These are phyloP conservation scores for Flaveria trinervia DNA, from an alignment of 129 eudicot genomes.

Conservation along the genomic window DNA sequence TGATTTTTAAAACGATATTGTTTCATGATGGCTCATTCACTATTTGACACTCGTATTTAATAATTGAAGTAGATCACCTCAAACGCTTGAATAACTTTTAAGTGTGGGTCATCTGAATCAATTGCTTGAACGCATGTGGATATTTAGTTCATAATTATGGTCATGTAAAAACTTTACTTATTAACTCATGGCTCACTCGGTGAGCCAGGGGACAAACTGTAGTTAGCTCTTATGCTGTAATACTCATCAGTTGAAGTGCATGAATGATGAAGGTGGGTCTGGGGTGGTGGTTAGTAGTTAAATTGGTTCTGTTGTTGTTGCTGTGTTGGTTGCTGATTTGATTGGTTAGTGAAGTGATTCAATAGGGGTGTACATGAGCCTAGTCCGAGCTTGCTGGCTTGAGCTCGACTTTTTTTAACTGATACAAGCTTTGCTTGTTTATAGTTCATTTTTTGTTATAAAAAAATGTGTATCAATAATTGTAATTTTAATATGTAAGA, in stretches of 20 bases:
- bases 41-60: background rate
- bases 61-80: no score
- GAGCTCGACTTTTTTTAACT: no score
- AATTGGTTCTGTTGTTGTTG: background rate
- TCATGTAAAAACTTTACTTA: background rate
- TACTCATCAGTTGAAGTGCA: background rate
- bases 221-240: background rate
- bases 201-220: background rate
- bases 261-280: background rate
- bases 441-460: no score
- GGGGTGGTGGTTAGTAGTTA: background rate
- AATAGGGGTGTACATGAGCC: background rate
- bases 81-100: no score
- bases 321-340: background rate
- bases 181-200: background rate
- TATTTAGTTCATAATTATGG: background rate
- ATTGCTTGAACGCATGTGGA: no score
- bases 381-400: no score
- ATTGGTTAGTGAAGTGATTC: background rate
- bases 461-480: no score
- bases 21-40: background rate
- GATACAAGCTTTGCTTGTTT: no score
- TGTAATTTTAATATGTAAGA: no score
- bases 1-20: background rate
- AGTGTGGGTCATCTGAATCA: no score